These are phyloP conservation scores for Vigna mungo DNA, from an alignment of 306 rosid genomes.

Conservation along the genomic window DNA sequence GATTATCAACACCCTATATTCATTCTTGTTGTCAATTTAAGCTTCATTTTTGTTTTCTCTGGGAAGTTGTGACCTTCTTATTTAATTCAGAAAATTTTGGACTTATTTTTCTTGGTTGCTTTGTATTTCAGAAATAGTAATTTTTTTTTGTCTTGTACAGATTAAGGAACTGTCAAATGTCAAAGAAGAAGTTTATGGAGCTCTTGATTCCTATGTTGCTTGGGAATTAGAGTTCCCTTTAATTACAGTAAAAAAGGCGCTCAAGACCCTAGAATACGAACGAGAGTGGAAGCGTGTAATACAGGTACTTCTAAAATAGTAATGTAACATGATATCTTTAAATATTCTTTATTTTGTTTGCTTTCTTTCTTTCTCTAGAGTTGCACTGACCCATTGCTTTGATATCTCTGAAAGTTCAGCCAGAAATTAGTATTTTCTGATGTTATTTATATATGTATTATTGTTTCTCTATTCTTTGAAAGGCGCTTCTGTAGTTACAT, in stretches of 20 bases:
- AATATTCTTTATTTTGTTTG: neutral
- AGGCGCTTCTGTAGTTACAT: conserved; percentile 9
- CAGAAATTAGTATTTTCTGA: neutral
- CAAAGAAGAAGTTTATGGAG: conserved; percentile 98
- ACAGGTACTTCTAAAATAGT: conserved; percentile 59
- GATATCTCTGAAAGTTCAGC: conserved; percentile 19
- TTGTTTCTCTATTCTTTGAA: neutral
- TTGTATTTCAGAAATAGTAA: conserved; percentile 32
- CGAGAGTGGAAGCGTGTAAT: conserved; percentile 91
- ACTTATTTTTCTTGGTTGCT: conserved; percentile 12
- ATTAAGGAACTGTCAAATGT: conserved; percentile 82
- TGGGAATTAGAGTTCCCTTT: conserved; percentile 98
- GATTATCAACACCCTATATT: neutral
- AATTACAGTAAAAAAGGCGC: conserved; percentile 83
- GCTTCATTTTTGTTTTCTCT: conserved; percentile 12
- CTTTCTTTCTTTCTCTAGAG: conserved; percentile 16
- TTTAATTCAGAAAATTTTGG: neutral
- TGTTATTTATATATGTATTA: conserved; percentile 1
- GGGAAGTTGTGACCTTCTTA: conserved; percentile 3
- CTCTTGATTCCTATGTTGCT: conserved; percentile 96
- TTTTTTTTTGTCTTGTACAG: conserved; percentile 48
- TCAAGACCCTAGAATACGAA: conserved; percentile 77
- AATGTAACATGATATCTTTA: neutral
- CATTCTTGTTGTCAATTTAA: conserved; percentile 30
- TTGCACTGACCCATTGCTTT: conserved; percentile 16